These are phyloP conservation scores for Dioscorea zingiberensis DNA, from an alignment of 106 monocot species.

Conservation along the genomic window DNA sequence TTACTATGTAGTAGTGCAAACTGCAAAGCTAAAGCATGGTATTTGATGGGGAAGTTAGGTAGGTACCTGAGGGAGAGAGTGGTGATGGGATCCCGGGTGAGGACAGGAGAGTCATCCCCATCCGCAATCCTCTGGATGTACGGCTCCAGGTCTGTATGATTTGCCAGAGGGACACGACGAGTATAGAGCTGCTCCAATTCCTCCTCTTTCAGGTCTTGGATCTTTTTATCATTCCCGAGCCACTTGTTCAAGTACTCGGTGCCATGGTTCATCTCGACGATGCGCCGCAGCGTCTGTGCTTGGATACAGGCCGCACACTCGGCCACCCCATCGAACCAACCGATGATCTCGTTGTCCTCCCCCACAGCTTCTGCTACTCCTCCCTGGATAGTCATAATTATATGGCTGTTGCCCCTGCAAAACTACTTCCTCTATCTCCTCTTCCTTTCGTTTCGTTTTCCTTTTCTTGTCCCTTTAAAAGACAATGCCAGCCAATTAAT, in stretches of 20 bases:
- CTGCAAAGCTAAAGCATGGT: too few relatives aligned
- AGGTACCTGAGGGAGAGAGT: conserved; percentile 45
- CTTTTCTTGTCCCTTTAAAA: too few relatives aligned
- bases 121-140: conserved; percentile 54
- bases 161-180: conserved; percentile 38
- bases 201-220: conserved; percentile 11
- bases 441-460: too few relatives aligned
- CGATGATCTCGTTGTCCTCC: conserved; percentile 13
- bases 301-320: conserved; percentile 28
- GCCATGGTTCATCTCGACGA: conserved; percentile 35
- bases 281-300: conserved; percentile 41
- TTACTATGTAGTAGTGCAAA: too few relatives aligned
- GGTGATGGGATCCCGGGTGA: conserved; percentile 43
- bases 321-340: conserved; percentile 39
- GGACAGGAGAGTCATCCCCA: conserved; percentile 33
- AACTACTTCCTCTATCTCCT: too few relatives aligned
- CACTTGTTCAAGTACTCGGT: conserved; percentile 42
- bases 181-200: conserved; percentile 22
- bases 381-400: not conserved
- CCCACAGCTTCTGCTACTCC: not conserved
- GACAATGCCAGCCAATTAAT: too few relatives aligned
- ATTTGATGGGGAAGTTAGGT: not conserved
- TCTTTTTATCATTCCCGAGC: conserved; percentile 14
- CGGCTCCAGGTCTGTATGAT: conserved; percentile 46
- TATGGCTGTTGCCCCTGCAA: too few relatives aligned